Evolutionary conservation across 192 early-diverging fungal species (phyloP), one percentile per base, ranked within the genome.

Genomic region (Coemansia sp.): DNA sequence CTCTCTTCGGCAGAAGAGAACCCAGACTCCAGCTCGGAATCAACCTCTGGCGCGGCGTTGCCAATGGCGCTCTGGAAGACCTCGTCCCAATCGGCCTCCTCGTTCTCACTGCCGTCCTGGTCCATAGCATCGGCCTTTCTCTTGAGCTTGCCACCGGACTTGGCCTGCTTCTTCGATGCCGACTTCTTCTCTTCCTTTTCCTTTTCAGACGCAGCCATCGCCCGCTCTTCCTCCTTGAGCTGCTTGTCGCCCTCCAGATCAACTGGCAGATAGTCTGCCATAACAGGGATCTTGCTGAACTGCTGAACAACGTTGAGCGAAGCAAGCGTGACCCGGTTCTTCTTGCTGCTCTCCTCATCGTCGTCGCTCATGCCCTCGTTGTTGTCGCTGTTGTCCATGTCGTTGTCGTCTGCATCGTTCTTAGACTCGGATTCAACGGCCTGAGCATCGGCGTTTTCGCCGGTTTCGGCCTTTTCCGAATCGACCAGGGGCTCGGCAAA

Each of bases 221-320:
- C 56, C 69, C 58, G 82, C 80, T 87, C 87, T 56, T 78, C 84
- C 30, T 82, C 80, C 64, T 83, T 85, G 34, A 86, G 67, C 56
- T 86, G 76, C 75, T 36, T 84, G 84, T 63, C 87, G 32, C 87
- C 87, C 51, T 81, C 87, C 72, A 96, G 76, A 75, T 99, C 95
- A 32, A 94, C 89, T 5, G 88, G 86, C 67, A 94, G 69, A 67
- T 93, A 99, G 16, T 93, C 88, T 14, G 93, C 83, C 54, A 87
- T 79, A 3, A 99, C 94, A 17, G 85, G 88, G 60, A 99, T 97
- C 85, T 97, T 96, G 74, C 86, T 87, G 71, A 99, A 94, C 68
- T 87, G 72, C 75, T 99, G 97, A 65, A 91, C 89, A 12, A 97
- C 92, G 32, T 86, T 81, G 60, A 84, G 83, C 6, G 78, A 54